phyloP scores from a whole-genome alignment of 129 eudicot species.

The Tagetes erecta region DNA sequence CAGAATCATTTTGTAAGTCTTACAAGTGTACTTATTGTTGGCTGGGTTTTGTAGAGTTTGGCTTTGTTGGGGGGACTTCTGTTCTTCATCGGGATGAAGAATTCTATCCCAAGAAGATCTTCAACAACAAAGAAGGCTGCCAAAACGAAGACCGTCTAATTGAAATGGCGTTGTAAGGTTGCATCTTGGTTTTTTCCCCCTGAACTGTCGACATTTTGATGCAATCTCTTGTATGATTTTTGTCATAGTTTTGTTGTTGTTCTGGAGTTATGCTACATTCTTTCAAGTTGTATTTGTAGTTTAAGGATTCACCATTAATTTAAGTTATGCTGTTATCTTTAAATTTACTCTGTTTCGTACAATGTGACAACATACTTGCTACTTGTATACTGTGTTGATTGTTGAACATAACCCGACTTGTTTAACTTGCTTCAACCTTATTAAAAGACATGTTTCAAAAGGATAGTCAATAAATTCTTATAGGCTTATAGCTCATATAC shows the following conservation, averaged over 20 bases:
- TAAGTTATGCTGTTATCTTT: neutral
- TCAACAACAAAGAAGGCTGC: constrained; percentile 35
- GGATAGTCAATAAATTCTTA: too few species aligned
- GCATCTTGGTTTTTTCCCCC: constrained; percentile 22
- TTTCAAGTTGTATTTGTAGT: constrained; percentile 35
- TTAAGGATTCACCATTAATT: constrained; percentile 22
- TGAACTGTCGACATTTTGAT: constrained; percentile 28
- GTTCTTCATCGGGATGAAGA: constrained; percentile 45
- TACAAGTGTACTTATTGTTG: neutral
- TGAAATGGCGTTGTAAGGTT: constrained; percentile 27
- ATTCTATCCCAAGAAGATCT: constrained; percentile 35
- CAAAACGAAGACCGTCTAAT: constrained; percentile 38
- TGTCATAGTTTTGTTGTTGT: constrained; percentile 25
- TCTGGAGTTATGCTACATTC: constrained; percentile 32
- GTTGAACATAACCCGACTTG: neutral
- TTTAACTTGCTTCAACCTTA: neutral
- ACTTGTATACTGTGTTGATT: neutral
- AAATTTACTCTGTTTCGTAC: neutral
- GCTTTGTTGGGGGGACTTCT: constrained; percentile 42
- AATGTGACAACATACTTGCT: neutral
- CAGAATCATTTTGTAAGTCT: neutral
- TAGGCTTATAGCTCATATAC: too few species aligned
- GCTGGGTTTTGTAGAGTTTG: constrained; percentile 34
- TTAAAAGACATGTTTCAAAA: too few species aligned
- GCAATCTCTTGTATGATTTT: constrained; percentile 35